Conservation (phyloP, 2,329 filamentous ascomycete genomes). For the Malbranchea cinnamomea region DNA sequence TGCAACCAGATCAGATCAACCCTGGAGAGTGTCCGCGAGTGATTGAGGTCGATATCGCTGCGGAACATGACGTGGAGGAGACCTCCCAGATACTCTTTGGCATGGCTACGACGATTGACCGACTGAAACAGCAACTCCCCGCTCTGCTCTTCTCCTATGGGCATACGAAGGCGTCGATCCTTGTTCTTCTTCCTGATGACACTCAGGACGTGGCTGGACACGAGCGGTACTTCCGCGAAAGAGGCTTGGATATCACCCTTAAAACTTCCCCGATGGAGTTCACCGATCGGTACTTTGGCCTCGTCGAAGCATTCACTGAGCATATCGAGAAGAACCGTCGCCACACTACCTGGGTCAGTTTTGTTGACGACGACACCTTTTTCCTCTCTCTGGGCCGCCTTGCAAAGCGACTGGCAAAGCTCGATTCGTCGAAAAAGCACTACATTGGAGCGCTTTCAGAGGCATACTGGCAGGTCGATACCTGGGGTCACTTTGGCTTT, state of each 20-base stretch:
- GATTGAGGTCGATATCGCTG: conserved; percentile 26
- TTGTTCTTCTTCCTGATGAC: conserved; percentile 27
- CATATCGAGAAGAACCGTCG: conserved; percentile 25
- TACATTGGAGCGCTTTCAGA: conserved; percentile 31
- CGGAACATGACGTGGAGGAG: conserved; percentile 24
- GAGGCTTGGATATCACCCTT: conserved; percentile 26
- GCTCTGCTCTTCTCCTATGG: conserved; percentile 29
- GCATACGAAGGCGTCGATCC: conserved; percentile 24
- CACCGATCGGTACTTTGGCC: conserved; percentile 29
- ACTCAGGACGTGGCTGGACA: conserved; percentile 25
- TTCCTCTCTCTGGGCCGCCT: conserved; percentile 26
- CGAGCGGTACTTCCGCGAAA: conserved; percentile 27
- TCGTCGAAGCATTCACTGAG: conserved; percentile 26
- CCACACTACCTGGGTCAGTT: conserved; percentile 27
- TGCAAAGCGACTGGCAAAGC: conserved; percentile 24
- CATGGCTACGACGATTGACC: conserved; percentile 28
- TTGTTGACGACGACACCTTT: conserved; percentile 31
- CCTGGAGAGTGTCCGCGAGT: conserved; percentile 22
- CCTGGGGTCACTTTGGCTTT: conserved; percentile 30
- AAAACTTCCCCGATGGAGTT: conserved; percentile 26
- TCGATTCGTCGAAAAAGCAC: conserved; percentile 26
- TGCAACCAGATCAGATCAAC: conserved; percentile 16
- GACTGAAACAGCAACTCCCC: conserved; percentile 25
- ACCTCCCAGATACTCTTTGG: conserved; percentile 29
- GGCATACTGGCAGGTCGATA: conserved; percentile 29